A percentile compares a stretch with the other conserved stretches of the same genome.
phyloP scores from a whole-genome alignment of 352 stramenopile species.

The Phytopythium aichiense region DNA sequence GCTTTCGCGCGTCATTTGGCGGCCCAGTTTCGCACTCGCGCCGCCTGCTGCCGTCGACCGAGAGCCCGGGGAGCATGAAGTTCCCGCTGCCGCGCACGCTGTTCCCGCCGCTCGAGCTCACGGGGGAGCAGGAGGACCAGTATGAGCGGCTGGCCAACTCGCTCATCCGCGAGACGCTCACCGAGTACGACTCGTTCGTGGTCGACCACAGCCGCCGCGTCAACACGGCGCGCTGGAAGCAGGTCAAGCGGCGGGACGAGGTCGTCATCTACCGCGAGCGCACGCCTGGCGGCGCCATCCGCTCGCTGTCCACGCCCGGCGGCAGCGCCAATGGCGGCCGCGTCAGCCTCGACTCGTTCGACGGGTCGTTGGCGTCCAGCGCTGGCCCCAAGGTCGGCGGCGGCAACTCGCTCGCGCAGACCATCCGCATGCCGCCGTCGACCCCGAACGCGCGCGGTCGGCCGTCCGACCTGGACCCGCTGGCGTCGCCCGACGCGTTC shows the following conservation, averaged over 20 bases:
- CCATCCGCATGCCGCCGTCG: constrained; percentile 6
- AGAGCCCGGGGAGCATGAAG: constrained; percentile 29
- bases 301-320: constrained; percentile 12
- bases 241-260: constrained; percentile 28
- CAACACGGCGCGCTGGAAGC: constrained; percentile 35
- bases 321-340: constrained; percentile 12
- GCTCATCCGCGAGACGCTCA: constrained; percentile 40
- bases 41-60: neutral
- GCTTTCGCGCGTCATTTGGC: neutral
- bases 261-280: constrained; percentile 44
- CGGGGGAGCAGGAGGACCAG: constrained; percentile 27
- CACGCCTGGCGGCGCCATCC: constrained; percentile 7
- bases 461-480: neutral
- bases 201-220: constrained; percentile 31
- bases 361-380: constrained; percentile 2
- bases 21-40: neutral
- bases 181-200: constrained; percentile 46
- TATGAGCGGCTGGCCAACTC: constrained; percentile 46
- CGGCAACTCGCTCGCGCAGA: constrained; percentile 4
- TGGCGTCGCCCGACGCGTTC: constrained; percentile 4
- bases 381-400: neutral
- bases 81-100: constrained; percentile 44
- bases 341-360: constrained; percentile 9
- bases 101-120: constrained; percentile 42
- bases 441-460: neutral